Conservation (phyloP, 257 asterid genomes). For the Cruciata laevipes region DNA sequence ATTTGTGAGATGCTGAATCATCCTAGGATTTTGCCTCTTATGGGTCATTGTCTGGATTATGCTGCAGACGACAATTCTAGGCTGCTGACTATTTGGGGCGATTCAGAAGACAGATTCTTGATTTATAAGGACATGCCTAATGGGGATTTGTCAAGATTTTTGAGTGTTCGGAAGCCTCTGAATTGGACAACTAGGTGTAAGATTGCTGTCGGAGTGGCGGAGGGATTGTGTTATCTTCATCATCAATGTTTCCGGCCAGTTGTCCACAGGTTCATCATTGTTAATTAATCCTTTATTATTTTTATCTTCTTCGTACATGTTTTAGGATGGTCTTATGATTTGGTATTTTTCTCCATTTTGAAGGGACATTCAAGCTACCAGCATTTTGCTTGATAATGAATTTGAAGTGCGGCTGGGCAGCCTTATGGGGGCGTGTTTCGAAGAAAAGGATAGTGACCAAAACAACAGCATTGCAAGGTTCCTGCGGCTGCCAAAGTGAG, state of each 20-base stretch:
- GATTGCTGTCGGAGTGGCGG: constrained; percentile 13
- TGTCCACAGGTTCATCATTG: constrained; percentile 12
- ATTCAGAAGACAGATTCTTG: not conserved
- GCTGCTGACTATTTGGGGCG: too few relatives aligned
- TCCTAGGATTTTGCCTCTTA: constrained; percentile 4
- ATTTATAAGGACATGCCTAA: constrained; percentile 9
- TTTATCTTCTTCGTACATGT: not conserved
- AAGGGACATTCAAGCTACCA: constrained; percentile 15
- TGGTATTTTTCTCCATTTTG: not conserved
- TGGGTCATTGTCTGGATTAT: constrained; percentile 11
- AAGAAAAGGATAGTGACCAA: not conserved
- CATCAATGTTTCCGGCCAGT: constrained; percentile 10
- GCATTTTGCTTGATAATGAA: constrained; percentile 7
- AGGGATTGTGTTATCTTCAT: constrained; percentile 9
- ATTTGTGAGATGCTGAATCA: not conserved
- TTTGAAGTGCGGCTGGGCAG: constrained; percentile 13
- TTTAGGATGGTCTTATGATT: too few relatives aligned
- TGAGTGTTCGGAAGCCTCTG: not conserved
- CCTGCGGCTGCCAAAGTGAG: constrained; percentile 1
- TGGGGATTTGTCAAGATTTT: constrained; percentile 2
- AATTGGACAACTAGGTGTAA: constrained; percentile 12
- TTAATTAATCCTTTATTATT: too few relatives aligned
- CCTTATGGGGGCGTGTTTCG: not conserved
- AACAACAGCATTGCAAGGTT: not conserved
- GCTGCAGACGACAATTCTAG: not conserved